A percentile compares a stretch with the other conserved stretches of the same genome.
phyloP scores from a whole-genome alignment of 2,329 filamentous ascomycete genomes.

The Aplosporella prunicola region DNA sequence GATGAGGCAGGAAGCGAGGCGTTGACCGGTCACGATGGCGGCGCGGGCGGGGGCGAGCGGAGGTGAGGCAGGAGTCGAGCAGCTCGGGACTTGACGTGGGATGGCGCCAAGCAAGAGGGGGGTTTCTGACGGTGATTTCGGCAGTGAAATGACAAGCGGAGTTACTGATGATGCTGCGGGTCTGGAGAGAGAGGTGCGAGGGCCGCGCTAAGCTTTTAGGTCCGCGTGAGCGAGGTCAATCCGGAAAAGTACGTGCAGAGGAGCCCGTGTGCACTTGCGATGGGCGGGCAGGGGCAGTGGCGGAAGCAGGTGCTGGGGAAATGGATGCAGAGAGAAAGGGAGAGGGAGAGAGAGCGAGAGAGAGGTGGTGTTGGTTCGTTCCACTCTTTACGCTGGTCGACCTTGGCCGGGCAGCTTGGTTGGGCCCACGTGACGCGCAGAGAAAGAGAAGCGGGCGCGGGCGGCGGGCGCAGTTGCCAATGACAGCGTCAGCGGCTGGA shows the following conservation, averaged over 20 bases:
- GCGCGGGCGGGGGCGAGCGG: neutral
- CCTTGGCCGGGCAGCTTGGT: too few relatives aligned
- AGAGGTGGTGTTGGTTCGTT: neutral
- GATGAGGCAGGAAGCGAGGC: constrained; percentile 11
- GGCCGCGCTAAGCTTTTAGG: constrained; percentile 7
- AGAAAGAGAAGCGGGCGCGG: too few relatives aligned
- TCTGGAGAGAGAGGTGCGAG: constrained; percentile 8
- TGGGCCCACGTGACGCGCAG: too few relatives aligned
- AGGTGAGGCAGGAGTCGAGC: neutral
- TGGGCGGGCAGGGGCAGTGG: constrained; percentile 5
- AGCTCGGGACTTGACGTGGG: constrained; percentile 1
- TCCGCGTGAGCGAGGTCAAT: constrained; percentile 8
- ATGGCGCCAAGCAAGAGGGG: neutral
- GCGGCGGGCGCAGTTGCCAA: too few relatives aligned
- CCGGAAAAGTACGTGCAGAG: neutral
- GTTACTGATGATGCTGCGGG: constrained; percentile 10
- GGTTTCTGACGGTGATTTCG: constrained; percentile 5
- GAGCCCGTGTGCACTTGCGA: constrained; percentile 1
- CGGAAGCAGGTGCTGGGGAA: neutral
- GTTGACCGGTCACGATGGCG: constrained; percentile 1
- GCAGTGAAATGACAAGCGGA: constrained; percentile 10
- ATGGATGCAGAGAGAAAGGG: neutral
- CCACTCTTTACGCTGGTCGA: neutral
- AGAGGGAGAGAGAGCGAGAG: constrained; percentile 6
- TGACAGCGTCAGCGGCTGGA: too few relatives aligned